Percentiles rank a stretch among this genome's conserved stretches.
Evolutionary conservation across 2,329 filamentous ascomycete species (phyloP).

Genomic region (Xylogone sp.): DNA sequence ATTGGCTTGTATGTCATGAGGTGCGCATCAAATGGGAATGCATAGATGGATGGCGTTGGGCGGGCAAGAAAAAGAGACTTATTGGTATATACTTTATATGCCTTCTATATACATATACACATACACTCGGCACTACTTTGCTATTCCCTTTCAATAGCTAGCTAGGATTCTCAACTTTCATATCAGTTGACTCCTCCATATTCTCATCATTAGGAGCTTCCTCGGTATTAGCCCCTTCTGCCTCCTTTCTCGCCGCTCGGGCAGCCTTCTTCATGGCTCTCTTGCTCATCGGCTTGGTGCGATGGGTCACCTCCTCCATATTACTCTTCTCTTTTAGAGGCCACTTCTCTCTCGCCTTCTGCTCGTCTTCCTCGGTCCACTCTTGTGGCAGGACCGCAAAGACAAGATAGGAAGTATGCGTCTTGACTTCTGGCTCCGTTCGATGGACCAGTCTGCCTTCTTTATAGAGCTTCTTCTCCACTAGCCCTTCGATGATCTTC

Average conservation of each 20-base stretch:
- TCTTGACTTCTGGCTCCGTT: slow-evolving; percentile 85
- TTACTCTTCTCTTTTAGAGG: slow-evolving; percentile 49
- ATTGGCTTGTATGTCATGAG: too few relatives aligned
- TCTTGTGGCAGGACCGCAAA: slow-evolving; percentile 86
- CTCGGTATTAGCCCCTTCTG: slow-evolving; percentile 3
- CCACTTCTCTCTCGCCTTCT: slow-evolving; percentile 59
- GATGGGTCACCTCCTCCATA: slow-evolving; percentile 21
- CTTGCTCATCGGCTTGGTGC: slow-evolving; percentile 9
- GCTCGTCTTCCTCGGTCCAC: slow-evolving; percentile 83
- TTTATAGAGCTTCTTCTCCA: slow-evolving; percentile 58
- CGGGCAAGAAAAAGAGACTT: too few relatives aligned
- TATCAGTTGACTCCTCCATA: not conserved
- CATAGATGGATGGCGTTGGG: too few relatives aligned
- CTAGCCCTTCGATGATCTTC: slow-evolving; percentile 26
- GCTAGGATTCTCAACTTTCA: too few relatives aligned
- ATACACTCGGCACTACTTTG: too few relatives aligned
- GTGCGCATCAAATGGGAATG: too few relatives aligned
- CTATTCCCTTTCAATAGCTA: too few relatives aligned
- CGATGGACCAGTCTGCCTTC: slow-evolving; percentile 76
- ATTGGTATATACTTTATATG: too few relatives aligned
- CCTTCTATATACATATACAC: too few relatives aligned
- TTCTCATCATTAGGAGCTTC: not conserved
- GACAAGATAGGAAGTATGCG: slow-evolving; percentile 93
- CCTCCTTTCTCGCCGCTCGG: slow-evolving; percentile 16
- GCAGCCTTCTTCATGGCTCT: slow-evolving; percentile 22